Evolutionary conservation across 768 basidiomycete species (phyloP).

Genomic region (Lactarius vividus): DNA sequence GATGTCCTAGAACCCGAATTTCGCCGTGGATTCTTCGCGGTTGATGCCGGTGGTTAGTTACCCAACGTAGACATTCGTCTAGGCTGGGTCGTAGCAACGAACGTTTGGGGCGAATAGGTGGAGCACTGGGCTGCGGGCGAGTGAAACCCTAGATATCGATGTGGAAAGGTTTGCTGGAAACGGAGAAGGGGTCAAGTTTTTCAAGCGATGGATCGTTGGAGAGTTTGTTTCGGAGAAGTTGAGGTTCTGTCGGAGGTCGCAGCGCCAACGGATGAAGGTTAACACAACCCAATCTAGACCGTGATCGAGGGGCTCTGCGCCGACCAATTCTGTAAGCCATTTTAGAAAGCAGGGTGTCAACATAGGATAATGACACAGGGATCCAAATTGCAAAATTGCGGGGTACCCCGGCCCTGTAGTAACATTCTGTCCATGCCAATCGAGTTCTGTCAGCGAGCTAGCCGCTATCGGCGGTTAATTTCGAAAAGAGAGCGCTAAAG

Average conservation of each 20-base stretch:
- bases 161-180: slow-evolving; percentile 21
- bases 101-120: slow-evolving; percentile 16
- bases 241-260: slow-evolving; percentile 13
- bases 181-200: slow-evolving; percentile 13
- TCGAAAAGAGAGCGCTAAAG: slow-evolving; percentile 15
- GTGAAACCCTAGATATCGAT: slow-evolving; percentile 24
- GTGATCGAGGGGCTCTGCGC: slow-evolving; percentile 26
- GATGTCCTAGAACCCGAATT: slow-evolving; percentile 8
- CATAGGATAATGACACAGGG: slow-evolving; percentile 20
- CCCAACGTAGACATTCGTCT: slow-evolving; percentile 12
- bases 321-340: slow-evolving; percentile 2
- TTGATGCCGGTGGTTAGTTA: slow-evolving; percentile 15
- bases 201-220: slow-evolving; percentile 14
- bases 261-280: slow-evolving; percentile 20
- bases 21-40: neutral
- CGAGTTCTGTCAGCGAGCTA: slow-evolving; percentile 12
- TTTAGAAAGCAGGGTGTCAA: slow-evolving; percentile 1
- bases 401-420: slow-evolving; percentile 15
- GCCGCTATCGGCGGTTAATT: slow-evolving; percentile 22
- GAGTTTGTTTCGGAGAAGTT: slow-evolving; percentile 14
- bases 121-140: slow-evolving; percentile 22
- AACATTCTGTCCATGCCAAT: neutral
- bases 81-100: slow-evolving; percentile 4
- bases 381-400: slow-evolving; percentile 17
- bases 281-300: slow-evolving; percentile 13